A percentile compares a stretch with the other conserved stretches of the same genome.
These are phyloP conservation scores for Naganishia sp. DNA, from an alignment of 1,284 basidiomycete species.

Conservation along the genomic window DNA sequence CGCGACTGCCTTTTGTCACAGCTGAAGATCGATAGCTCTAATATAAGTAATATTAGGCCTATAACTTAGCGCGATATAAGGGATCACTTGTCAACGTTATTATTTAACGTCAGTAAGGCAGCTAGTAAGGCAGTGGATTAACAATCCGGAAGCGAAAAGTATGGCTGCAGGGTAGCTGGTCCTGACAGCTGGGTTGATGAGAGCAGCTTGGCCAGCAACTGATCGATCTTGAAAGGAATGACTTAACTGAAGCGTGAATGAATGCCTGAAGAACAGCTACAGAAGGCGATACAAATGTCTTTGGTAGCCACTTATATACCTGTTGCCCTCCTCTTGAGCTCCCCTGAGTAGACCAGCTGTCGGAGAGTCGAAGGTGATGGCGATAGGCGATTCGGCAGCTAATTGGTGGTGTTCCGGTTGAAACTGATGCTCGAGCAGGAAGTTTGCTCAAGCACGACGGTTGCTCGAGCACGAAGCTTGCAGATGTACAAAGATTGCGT, in stretches of 20 bases:
- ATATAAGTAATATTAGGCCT: neutral
- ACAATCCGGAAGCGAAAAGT: neutral
- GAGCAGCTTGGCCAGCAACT: neutral
- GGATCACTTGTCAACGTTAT: neutral
- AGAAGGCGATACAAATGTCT: neutral
- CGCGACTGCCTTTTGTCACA: neutral
- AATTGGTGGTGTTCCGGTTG: neutral
- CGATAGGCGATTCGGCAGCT: neutral
- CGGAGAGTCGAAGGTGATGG: neutral
- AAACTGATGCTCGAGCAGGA: neutral
- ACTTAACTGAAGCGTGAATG: neutral
- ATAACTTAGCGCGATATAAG: conserved; percentile 1
- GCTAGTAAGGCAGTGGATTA: neutral
- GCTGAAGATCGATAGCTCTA: neutral
- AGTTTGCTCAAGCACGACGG: neutral
- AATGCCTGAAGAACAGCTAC: neutral
- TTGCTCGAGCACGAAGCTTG: neutral
- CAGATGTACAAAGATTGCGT: neutral
- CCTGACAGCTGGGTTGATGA: conserved; percentile 1
- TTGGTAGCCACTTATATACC: neutral
- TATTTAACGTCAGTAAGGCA: conserved; percentile 1
- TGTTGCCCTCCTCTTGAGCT: neutral
- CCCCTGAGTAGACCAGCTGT: neutral
- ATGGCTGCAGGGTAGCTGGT: neutral
- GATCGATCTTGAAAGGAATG: neutral